Evolutionary conservation across 805 yeast species (phyloP), one percentile per base, ranked within the genome.

Genomic region (Ogataea pilisensis): DNA sequence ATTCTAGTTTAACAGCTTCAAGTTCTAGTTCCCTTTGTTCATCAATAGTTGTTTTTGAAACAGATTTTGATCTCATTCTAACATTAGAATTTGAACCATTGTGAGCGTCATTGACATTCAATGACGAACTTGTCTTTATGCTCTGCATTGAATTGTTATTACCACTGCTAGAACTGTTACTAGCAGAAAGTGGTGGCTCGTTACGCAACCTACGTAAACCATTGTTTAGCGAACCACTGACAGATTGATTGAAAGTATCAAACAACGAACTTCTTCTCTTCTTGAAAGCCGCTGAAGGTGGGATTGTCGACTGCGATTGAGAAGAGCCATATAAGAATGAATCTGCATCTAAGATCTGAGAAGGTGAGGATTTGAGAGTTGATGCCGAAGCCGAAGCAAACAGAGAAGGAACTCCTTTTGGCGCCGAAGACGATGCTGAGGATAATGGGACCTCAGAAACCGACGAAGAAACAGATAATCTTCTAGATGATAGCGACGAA

Each of bases 401-500:
- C 30, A 57, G 39, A 1, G 61, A 58, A 8, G 63, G 59, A 33
- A 53, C 48, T 8, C 42, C 43, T 13, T 33, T 26, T 18, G 35
- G 26, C 18, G 28, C 12, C 18, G 43, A 36, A 11, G 50, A 28
- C 7, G 50, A 44, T 9, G 44, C 46, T 11, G 46, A 49, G 6
- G 31, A 36, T 18, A 20, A 27, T 6, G 40, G 24, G 8, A 24
- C 21, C 7, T 31, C 30, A 3, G 37, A 20, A 30, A 37, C 48
- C 11, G 64, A 60, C 4, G 60, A 50, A 5, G 60, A 50, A 5
- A 44, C 39, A 2, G 62, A 57, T 11, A 55, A 39, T 28, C 61
- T 44, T 43, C 60, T 53, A 8, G 61, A 55, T 4, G 60, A 53
- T 13, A 56, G 48, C 3, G 64, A 58, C 1, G 63, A 55, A 8